Evolutionary conservation across 169 alveolate genomes (phyloP).

Genomic region (Plasmodium cynomolgi): DNA sequence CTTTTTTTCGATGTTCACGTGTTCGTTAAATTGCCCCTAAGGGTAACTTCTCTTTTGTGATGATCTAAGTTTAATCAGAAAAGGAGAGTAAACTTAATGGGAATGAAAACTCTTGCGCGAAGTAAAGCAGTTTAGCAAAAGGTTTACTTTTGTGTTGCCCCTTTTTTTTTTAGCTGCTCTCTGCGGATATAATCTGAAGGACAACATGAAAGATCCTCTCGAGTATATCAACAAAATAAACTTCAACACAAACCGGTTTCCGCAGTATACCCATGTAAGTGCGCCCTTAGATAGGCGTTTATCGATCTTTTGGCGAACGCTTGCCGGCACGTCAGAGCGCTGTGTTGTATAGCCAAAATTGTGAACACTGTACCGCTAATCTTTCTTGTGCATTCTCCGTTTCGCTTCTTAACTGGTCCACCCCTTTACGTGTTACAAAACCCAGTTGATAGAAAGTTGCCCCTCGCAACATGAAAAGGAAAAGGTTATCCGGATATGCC

Average conservation of each 20-base stretch:
- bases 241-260: slow-evolving; percentile 82
- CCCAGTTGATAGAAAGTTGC: slow-evolving; percentile 76
- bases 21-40: not conserved
- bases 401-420: not conserved
- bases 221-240: slow-evolving; percentile 80
- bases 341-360: not conserved
- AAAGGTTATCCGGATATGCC: slow-evolving; percentile 81
- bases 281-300: not conserved
- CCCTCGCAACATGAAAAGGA: slow-evolving; percentile 81
- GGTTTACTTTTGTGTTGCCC: not conserved
- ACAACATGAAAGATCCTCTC: slow-evolving; percentile 80
- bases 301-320: not conserved
- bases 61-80: not conserved
- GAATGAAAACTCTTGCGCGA: not conserved
- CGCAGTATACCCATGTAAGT: slow-evolving; percentile 82
- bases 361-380: not conserved
- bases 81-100: not conserved
- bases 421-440: slow-evolving; percentile 12
- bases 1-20: not conserved
- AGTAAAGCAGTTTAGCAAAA: not conserved
- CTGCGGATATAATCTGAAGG: not conserved
- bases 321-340: not conserved
- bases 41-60: not conserved
- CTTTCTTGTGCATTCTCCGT: not conserved
- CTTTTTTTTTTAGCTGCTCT: not conserved